Evolutionary conservation across 441 rosid species (phyloP).

Genomic region (Populus hybrid): DNA sequence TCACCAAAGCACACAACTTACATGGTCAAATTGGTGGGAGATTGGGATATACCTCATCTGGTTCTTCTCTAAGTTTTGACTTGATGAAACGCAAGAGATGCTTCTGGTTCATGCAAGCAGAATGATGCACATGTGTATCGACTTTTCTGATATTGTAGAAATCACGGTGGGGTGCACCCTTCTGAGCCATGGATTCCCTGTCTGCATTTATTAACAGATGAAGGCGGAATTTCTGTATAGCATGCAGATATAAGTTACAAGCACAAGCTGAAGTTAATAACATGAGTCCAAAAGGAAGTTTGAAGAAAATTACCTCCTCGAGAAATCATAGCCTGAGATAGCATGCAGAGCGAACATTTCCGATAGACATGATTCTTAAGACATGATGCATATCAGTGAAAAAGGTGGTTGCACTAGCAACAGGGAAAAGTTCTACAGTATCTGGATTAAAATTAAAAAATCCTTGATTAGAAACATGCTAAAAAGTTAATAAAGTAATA

Average conservation of each 20-base stretch:
- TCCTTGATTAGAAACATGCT: constrained; percentile 2
- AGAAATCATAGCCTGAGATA: constrained; percentile 63
- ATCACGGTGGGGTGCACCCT: constrained; percentile 78
- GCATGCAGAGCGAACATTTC: constrained; percentile 69
- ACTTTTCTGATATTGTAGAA: constrained; percentile 76
- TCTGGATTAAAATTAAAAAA: constrained; percentile 33
- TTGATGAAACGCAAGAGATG: constrained; percentile 73
- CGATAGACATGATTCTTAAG: constrained; percentile 53
- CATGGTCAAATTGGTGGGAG: neutral
- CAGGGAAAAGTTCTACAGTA: constrained; percentile 53
- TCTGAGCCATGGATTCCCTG: constrained; percentile 61
- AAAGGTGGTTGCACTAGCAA: constrained; percentile 57
- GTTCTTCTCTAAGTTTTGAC: constrained; percentile 66
- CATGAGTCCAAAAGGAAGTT: neutral
- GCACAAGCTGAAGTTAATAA: constrained; percentile 5
- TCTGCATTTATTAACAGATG: constrained; percentile 68
- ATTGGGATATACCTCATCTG: constrained; percentile 53
- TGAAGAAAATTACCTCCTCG: constrained; percentile 43
- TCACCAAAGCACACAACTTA: neutral
- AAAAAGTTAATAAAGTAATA: neutral
- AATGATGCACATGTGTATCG: constrained; percentile 78
- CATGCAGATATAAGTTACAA: constrained; percentile 23
- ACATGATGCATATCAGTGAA: constrained; percentile 67
- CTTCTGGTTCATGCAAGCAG: constrained; percentile 84
- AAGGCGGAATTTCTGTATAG: constrained; percentile 64